These are phyloP conservation scores for Alternaria novae-zelandiae DNA, from an alignment of 2,329 filamentous ascomycete species.

Conservation along the genomic window DNA sequence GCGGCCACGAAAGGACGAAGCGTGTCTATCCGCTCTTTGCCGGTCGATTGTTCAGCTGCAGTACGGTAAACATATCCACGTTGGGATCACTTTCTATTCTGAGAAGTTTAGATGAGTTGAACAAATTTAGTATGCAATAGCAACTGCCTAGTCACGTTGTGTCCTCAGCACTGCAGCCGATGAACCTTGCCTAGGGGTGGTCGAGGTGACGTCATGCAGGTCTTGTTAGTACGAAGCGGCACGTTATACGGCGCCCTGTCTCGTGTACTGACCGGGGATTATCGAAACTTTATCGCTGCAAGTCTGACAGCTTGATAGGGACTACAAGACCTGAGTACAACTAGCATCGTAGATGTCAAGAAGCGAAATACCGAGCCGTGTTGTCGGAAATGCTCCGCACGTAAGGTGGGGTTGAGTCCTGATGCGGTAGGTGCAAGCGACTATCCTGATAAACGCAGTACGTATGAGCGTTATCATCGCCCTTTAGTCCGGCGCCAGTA, in stretches of 20 bases:
- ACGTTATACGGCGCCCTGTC: background rate
- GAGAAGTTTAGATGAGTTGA: background rate
- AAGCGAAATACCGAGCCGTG: background rate
- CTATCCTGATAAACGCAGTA: background rate
- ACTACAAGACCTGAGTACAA: background rate
- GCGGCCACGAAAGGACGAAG: background rate
- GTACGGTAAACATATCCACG: background rate
- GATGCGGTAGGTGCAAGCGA: background rate
- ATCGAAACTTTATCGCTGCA: background rate
- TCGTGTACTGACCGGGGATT: background rate
- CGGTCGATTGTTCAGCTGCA: background rate
- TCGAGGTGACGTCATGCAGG: background rate
- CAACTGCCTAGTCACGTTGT: background rate
- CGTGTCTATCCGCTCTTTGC: background rate
- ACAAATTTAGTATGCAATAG: background rate
- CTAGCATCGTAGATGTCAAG: background rate
- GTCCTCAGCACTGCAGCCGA: background rate
- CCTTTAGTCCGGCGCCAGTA: background rate
- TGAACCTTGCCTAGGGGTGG: background rate
- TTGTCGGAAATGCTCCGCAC: background rate
- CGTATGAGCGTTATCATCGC: background rate
- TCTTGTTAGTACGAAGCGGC: background rate
- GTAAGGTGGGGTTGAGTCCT: background rate
- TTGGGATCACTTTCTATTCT: background rate
- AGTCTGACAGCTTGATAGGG: background rate